Evolutionary conservation across 169 alveolate genomes (phyloP).

Genomic region (Fabrea salina): DNA sequence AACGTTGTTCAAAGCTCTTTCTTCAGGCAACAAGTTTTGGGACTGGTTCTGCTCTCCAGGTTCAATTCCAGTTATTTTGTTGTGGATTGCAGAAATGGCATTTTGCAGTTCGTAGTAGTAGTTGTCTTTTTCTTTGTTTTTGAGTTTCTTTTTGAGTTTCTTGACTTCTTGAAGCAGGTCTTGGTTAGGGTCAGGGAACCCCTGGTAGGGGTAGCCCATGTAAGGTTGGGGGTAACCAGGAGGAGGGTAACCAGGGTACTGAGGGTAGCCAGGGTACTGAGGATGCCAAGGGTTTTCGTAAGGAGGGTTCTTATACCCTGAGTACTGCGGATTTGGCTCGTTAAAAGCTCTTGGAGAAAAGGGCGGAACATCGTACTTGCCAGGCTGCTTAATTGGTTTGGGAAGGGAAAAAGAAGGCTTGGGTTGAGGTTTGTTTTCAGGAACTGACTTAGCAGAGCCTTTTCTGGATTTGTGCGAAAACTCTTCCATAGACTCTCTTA

Average conservation of each 20-base stretch:
- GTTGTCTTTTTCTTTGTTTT: background rate
- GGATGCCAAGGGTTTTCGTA: background rate
- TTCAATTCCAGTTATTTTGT: background rate
- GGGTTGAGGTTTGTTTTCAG: background rate
- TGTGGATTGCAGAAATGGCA: background rate
- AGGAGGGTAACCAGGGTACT: background rate
- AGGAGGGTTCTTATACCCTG: background rate
- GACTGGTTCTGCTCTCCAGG: background rate
- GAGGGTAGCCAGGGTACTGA: background rate
- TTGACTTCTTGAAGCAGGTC: background rate
- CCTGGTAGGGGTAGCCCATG: background rate
- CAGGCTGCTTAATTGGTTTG: background rate
- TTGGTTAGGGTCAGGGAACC: background rate
- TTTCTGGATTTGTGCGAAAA: background rate
- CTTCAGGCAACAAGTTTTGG: constrained; percentile 37
- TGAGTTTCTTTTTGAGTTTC: constrained; percentile 29
- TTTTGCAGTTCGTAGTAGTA: background rate
- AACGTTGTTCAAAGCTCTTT: constrained; percentile 50
- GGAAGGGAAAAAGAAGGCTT: background rate
- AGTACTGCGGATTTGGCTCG: no score
- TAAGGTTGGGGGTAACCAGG: background rate
- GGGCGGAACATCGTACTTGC: no score
- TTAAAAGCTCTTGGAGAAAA: no score
- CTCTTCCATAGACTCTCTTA: background rate
- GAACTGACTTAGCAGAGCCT: background rate